Evolutionary conservation across 257 asterid genomes (phyloP), one percentile per base, ranked within the genome.

Genomic region (Misopates orontium): DNA sequence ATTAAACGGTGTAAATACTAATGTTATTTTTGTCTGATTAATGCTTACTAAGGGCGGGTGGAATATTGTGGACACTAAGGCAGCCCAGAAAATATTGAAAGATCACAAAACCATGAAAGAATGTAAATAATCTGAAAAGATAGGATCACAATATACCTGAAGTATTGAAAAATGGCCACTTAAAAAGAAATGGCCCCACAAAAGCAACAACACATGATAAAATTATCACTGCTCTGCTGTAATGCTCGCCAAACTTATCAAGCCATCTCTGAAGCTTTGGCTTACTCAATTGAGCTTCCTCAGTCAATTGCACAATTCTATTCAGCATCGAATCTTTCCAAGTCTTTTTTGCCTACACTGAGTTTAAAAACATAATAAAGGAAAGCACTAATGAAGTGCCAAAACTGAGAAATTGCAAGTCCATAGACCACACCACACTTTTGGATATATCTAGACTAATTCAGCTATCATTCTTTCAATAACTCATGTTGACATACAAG

Each of bases 211-310:
- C 78, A 48, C 85, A 71, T 52, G 99, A 94, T 47, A 88, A 68
- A 24, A 88, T 56, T 70, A 94, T 85, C 67, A 94, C 99, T 68
- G 88, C 87, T 80, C 77, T 85, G 71, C 99, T 94, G 80, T 90
- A 94, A 70, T 77, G 85, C 82, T 90, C 97, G 52, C 99, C 99
- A 79, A 94, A 94, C 56, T 75, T 90, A 71, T 94, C 97, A 60
- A 94, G 89, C 99, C 99, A 94, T 77, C 99, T 82, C 70, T 94
- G 96, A 70, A 94, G 97, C 81, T 74, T 88, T 45, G 99, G 99
- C 77, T 94, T 94, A 83, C 96, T 94, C 77, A 77, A 82, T 67
- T 94, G 99, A 64, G 99, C 99, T 76, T 90, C 96, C 87, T 90
- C 96, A 66, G 99, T 90, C 84, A 94, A 74, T 69, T 88, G 95